phyloP scores from a whole-genome alignment of 2,329 filamentous ascomycete species.

The Cladosporium austrohemisphaericum region DNA sequence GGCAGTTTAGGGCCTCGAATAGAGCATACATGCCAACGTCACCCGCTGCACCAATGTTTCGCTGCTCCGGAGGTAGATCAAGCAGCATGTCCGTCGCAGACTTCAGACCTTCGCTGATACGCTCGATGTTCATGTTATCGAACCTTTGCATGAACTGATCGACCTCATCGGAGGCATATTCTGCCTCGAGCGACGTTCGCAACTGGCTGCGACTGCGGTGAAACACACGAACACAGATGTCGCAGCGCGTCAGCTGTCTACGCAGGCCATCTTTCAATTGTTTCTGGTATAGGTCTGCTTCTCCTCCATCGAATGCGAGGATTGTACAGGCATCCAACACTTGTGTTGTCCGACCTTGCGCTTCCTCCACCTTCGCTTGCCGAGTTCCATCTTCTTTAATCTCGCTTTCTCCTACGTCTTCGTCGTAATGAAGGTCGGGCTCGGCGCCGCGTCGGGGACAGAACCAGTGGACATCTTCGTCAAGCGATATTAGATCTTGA shows the following conservation, averaged over 20 bases:
- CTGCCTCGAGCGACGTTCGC: constrained; percentile 37
- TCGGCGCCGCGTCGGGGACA: constrained; percentile 43
- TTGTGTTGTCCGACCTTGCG: constrained; percentile 38
- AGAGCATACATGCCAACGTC: constrained; percentile 69
- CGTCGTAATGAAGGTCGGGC: constrained; percentile 40
- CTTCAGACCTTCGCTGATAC: constrained; percentile 43
- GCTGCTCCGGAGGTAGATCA: constrained; percentile 47
- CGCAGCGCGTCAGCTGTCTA: constrained; percentile 44
- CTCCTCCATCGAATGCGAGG: constrained; percentile 46
- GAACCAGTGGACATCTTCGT: constrained; percentile 44
- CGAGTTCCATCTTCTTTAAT: constrained; percentile 20
- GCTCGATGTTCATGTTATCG: constrained; percentile 43
- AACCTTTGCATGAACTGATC: constrained; percentile 41
- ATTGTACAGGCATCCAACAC: constrained; percentile 44
- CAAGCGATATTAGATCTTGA: constrained; percentile 27
- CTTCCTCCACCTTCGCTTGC: constrained; percentile 36
- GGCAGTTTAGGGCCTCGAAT: constrained; percentile 83
- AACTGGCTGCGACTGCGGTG: constrained; percentile 43
- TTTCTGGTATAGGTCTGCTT: constrained; percentile 42
- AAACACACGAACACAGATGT: constrained; percentile 49
- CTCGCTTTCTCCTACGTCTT: constrained; percentile 38
- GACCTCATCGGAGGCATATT: constrained; percentile 46
- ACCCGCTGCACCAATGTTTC: constrained; percentile 50
- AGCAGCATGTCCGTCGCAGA: constrained; percentile 39
- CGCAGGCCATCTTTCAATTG: constrained; percentile 40